Base-by-base conservation (phyloP, 2,329 filamentous ascomycete species). In the Aspergillus fischeri region DNA sequence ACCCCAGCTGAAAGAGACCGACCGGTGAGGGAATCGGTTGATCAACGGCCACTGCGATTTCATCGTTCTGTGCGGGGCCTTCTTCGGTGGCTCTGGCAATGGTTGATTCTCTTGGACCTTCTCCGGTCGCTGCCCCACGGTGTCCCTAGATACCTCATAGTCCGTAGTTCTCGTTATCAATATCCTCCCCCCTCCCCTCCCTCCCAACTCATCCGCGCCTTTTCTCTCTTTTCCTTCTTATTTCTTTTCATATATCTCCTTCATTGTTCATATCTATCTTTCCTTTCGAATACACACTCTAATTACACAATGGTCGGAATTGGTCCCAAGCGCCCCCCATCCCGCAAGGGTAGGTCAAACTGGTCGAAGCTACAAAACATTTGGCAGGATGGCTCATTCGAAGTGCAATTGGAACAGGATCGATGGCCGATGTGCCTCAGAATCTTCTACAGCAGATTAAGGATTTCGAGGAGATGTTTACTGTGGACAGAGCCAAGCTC, bases 361-460 rank as follows among this genome's bases (percentile, higher is more conserved):
- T 14, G 21, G 14, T 47, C 20, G 24, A 47, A 47, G 44, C 44
- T 47, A 21, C 21, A 7, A 38, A 49, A 47, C n/a, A 32, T 24
- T n/a, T 27, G 44, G 21, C 3, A 20, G 10, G 27, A n/a, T 52
- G 51, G 20, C 35, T 47, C 29, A n/a, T 28, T 25, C 32, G 20
- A 21, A 25, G 6, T 11, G 28, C 11, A 44, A 35, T 54, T 21
- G 24, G 3, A 25, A 29, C 60, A 96, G 92, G 91, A 73, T 96
- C 92, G 62, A 91, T 94, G 85, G 86, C 88, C 75, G 91, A 97
- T 80, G 84, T 96, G 75, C 92, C 93, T 63, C 89, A 91, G 78
- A 87, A 91, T 76, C 84, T 97, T 63, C 79, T 91, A 73, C 75
- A 82, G 54, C 89, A 97, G 78, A 92, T 97, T 71, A 86, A 90